Conservation (phyloP, 306 rosid species). For the Vicia faba region DNA sequence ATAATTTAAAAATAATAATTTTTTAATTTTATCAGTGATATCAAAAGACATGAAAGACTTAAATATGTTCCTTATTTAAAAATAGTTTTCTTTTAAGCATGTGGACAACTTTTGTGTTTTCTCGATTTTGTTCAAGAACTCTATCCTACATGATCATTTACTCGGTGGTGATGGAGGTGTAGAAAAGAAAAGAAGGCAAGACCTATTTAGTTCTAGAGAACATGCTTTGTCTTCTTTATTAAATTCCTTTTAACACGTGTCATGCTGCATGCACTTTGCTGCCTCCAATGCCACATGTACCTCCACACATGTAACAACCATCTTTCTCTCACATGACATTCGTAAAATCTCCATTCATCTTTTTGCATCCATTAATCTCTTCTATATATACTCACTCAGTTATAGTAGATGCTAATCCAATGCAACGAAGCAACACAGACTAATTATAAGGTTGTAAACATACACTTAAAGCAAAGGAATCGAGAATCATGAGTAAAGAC, state of each 20-base stretch:
- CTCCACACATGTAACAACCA: background rate
- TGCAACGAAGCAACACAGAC: background rate
- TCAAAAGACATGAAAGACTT: too few species aligned
- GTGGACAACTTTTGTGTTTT: too few species aligned
- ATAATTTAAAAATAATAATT: too few species aligned
- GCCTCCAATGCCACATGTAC: background rate
- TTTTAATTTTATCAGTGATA: too few species aligned
- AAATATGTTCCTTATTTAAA: too few species aligned
- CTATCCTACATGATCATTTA: too few species aligned
- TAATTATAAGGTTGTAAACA: too few species aligned
- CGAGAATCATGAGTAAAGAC: slow-evolving; percentile 34
- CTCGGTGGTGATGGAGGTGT: background rate
- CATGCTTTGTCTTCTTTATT: background rate
- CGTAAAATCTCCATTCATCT: background rate
- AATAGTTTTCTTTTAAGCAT: too few species aligned
- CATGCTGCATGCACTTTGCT: background rate
- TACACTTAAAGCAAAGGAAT: background rate
- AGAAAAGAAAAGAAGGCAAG: background rate
- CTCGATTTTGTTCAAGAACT: too few species aligned
- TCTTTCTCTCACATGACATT: slow-evolving; percentile 2
- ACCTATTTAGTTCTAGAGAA: background rate
- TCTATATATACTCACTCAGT: background rate
- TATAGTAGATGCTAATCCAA: background rate
- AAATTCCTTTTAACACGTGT: background rate
- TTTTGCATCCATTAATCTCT: background rate